Evolutionary conservation across 2,329 filamentous ascomycete species (phyloP), one percentile per base, ranked within the genome.

Genomic region (Xylariaceae sp.): DNA sequence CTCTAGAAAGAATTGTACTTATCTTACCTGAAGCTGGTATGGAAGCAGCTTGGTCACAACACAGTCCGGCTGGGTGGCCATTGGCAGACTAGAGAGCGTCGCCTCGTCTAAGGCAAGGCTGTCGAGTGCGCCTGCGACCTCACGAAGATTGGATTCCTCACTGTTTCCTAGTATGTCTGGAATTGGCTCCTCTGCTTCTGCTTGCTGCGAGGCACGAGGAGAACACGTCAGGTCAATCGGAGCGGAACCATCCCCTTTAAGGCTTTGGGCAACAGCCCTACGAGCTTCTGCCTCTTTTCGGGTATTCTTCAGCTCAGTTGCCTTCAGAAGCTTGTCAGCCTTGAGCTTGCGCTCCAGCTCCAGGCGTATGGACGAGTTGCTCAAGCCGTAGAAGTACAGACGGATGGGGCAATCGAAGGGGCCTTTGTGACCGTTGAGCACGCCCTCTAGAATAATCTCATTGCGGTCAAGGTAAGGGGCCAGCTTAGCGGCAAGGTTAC

Each of bases 31-130:
- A 31, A 76, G 72, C 51, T 94, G 88, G 57, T 93, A 92, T 1
- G 85, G 81, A 37, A 94, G 67, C 31, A 94, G 64, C 24, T 72
- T 63, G 0, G 86, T 83, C 16, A 69, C 62, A 26, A 94, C 63
- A 5, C 65, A 61, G 5, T 63, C 48, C 0, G 88, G 88, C 44
- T 87, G 83, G 4, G 72, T 57, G 3, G 80, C 83, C 65, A 75
- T 75, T 0, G 83, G 80, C 76, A 94, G 76, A 27, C 75, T 72
- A 5, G 74, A 71, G 33, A 94, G 61, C 12, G 79, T 67, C 1
- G 77, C 69, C 58, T 94, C 86, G 23, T 77, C 74, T 46, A 79
- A 69, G 1, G 83, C 82, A 47, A 90, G 73, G 24, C 75, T 72
- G 49, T 89, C 82, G 5, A 80, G 70, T 10, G 79, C 72, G 51